Percentiles rank a stretch among this genome's conserved stretches.
phyloP scores from a whole-genome alignment of 2,329 filamentous ascomycete genomes.

The Neodidymelliopsis sp. region DNA sequence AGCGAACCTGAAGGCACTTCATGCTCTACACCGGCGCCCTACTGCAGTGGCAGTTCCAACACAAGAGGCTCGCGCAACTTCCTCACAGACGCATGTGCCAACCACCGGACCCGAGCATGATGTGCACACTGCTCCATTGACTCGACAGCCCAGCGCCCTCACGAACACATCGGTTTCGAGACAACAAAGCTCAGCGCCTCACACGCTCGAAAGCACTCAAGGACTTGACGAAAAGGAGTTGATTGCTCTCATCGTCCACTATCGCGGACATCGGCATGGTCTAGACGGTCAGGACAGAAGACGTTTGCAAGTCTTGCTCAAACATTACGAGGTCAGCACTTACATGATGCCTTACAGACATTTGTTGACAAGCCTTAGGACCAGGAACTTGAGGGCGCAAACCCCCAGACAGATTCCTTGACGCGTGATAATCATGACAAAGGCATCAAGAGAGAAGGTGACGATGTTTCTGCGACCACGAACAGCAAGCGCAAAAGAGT shows the following conservation, averaged over 20 bases:
- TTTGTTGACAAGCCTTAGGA: background rate
- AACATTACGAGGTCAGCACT: conserved; percentile 7
- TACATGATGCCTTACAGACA: too few species aligned
- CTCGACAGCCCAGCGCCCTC: too few species aligned
- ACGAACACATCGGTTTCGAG: too few species aligned
- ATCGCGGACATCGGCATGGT: background rate
- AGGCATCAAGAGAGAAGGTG: background rate
- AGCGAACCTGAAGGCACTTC: conserved; percentile 31
- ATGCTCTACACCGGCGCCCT: conserved; percentile 33
- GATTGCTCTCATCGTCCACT: background rate
- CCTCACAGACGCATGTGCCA: background rate
- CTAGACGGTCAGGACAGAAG: background rate
- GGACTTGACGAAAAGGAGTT: background rate
- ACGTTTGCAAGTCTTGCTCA: background rate
- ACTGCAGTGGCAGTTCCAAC: conserved; percentile 15
- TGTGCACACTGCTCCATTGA: too few species aligned
- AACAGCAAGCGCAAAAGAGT: background rate
- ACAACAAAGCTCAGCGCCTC: background rate
- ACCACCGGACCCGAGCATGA: too few species aligned
- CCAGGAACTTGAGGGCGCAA: too few species aligned
- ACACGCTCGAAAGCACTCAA: background rate
- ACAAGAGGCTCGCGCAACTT: background rate
- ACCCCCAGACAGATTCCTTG: too few species aligned
- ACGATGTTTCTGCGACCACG: background rate
- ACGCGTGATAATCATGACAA: too few species aligned